Conservation (phyloP, 176 grass and related monocot genomes). For the Cymbopogon citratus region DNA sequence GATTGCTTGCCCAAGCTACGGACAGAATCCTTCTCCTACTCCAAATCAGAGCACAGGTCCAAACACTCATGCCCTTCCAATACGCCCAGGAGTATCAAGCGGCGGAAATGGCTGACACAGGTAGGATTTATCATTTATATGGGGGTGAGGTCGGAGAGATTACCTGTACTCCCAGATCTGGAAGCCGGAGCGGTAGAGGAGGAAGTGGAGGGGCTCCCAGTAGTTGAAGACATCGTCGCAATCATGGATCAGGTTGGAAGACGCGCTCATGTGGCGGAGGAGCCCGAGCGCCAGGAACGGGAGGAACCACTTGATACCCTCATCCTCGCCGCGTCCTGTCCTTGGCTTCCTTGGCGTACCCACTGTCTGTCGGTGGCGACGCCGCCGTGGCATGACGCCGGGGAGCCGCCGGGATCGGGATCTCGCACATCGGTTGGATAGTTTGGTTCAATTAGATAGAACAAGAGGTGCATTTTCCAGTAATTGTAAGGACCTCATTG, state of each 20-base stretch:
- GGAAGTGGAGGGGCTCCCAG: conserved; percentile 98
- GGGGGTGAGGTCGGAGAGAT: not conserved
- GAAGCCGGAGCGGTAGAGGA: conserved; percentile 93
- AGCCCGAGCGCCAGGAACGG: conserved; percentile 69
- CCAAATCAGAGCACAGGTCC: not conserved
- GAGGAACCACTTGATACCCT: conserved; percentile 69
- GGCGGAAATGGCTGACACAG: not conserved
- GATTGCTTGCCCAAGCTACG: not conserved
- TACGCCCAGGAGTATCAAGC: not conserved
- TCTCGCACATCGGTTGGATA: no score
- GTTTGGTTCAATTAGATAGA: no score
- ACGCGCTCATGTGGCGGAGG: conserved; percentile 88
- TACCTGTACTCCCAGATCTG: conserved; percentile 99
- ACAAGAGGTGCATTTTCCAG: no score
- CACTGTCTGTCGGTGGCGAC: conserved; percentile 34
- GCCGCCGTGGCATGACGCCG: conserved; percentile 47
- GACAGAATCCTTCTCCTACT: no score
- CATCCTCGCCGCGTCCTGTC: conserved; percentile 44
- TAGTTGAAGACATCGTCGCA: conserved; percentile 99
- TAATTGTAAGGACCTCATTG: no score
- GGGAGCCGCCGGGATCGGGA: conserved; percentile 53
- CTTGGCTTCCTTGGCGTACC: conserved; percentile 75
- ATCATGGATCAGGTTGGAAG: conserved; percentile 98
- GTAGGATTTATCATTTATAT: conserved; percentile 19
- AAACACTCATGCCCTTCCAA: not conserved